Percentiles rank a stretch among this genome's conserved stretches.
phyloP scores from a whole-genome alignment of 306 rosid genomes.

The Elaeagnus macrophylla region DNA sequence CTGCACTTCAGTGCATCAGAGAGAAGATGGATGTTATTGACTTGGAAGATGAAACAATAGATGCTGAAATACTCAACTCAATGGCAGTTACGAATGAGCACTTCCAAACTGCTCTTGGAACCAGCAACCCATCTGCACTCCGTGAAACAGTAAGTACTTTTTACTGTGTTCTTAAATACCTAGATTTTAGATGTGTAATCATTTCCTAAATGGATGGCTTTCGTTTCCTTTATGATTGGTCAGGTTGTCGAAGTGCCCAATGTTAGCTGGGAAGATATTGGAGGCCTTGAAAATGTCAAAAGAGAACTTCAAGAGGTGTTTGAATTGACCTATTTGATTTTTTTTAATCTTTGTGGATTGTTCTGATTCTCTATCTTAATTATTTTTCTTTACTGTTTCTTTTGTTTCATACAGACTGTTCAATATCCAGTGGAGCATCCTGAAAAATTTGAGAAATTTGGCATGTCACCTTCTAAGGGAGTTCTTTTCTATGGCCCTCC shows the following conservation, averaged over 20 bases:
- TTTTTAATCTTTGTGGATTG: not conserved
- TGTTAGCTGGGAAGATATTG: constrained; percentile 87
- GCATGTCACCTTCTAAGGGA: constrained; percentile 98
- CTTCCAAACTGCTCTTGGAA: constrained; percentile 87
- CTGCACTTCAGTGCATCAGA: constrained; percentile 95
- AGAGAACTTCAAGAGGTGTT: constrained; percentile 96
- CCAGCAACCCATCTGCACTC: constrained; percentile 96
- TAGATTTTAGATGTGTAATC: not conserved
- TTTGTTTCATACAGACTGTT: constrained; percentile 62
- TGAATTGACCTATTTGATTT: constrained; percentile 8
- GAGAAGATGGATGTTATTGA: constrained; percentile 97
- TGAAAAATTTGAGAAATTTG: constrained; percentile 91
- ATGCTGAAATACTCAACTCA: constrained; percentile 93
- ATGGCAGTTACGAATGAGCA: constrained; percentile 97
- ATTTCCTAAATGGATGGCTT: not conserved
- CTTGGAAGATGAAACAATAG: constrained; percentile 89
- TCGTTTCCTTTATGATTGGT: constrained; percentile 13
- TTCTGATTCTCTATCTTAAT: not conserved
- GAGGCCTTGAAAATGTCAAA: constrained; percentile 98
- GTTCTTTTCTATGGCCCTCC: constrained; percentile 99
- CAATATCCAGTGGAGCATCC: constrained; percentile 99
- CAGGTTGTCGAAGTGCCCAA: constrained; percentile 99
- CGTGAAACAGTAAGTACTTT: constrained; percentile 75
- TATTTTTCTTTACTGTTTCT: constrained; percentile 6
- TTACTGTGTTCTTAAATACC: constrained; percentile 1